A percentile compares a stretch with the other conserved stretches of the same genome.
phyloP scores from a whole-genome alignment of 73 alveolate genomes.

The Paramecium octaurelia region DNA sequence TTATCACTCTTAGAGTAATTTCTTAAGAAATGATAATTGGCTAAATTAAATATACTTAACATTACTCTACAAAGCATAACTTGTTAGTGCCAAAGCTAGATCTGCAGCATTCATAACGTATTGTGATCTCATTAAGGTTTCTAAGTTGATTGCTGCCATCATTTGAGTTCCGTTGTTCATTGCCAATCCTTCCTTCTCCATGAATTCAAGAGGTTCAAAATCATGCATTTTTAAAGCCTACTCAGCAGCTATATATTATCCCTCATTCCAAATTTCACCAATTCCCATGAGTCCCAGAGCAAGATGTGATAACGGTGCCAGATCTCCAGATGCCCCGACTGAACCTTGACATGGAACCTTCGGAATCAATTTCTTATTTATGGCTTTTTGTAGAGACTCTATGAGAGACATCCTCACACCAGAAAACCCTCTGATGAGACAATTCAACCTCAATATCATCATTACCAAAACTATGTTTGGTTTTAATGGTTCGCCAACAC shows the following conservation, averaged over 20 bases:
- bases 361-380: constrained; percentile 60
- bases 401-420: constrained; percentile 58
- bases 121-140: constrained; percentile 53
- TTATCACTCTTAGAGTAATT: not conserved
- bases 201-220: constrained; percentile 48
- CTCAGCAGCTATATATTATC: constrained; percentile 42
- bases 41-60: not conserved
- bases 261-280: constrained; percentile 66
- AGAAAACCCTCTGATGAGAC: constrained; percentile 70
- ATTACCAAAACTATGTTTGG: constrained; percentile 45
- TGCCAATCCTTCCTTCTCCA: constrained; percentile 70
- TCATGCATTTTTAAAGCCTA: constrained; percentile 53
- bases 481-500: constrained; percentile 65
- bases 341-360: constrained; percentile 71
- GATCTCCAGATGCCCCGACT: constrained; percentile 77
- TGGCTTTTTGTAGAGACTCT: constrained; percentile 52
- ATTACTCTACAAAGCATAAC: not conserved
- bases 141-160: constrained; percentile 65
- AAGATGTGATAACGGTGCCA: constrained; percentile 70
- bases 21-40: not conserved
- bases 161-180: constrained; percentile 70
- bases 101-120: constrained; percentile 55
- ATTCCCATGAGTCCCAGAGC: constrained; percentile 69
- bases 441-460: constrained; percentile 64
- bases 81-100: not conserved